These are phyloP conservation scores for Sporothrix brunneoviolacea DNA, from an alignment of 2,329 filamentous ascomycete species.

Conservation along the genomic window DNA sequence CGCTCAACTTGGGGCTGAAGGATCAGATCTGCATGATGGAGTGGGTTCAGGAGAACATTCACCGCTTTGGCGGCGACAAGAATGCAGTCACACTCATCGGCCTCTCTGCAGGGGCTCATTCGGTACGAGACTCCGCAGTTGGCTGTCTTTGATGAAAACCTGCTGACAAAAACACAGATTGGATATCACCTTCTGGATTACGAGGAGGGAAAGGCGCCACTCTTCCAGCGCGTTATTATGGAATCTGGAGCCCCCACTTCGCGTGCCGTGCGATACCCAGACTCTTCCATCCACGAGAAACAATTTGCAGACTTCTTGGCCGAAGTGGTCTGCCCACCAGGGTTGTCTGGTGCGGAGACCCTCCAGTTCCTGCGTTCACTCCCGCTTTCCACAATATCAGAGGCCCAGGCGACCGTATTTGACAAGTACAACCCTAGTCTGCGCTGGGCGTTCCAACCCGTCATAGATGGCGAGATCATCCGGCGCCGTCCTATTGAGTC, in stretches of 20 bases:
- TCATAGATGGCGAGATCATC: constrained; percentile 34
- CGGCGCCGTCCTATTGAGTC: constrained; percentile 23
- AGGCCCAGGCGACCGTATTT: constrained; percentile 30
- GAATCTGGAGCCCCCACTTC: constrained; percentile 35
- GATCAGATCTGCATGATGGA: too few relatives aligned
- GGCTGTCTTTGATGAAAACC: too few relatives aligned
- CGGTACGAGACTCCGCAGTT: too few relatives aligned
- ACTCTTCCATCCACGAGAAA: constrained; percentile 43
- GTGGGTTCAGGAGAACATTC: too few relatives aligned
- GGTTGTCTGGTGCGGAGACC: constrained; percentile 36
- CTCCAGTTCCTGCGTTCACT: constrained; percentile 38
- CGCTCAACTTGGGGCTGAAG: too few relatives aligned
- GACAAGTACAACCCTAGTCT: constrained; percentile 29
- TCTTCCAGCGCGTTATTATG: constrained; percentile 32
- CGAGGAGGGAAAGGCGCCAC: constrained; percentile 29
- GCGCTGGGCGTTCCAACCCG: constrained; percentile 48
- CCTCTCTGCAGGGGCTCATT: too few relatives aligned
- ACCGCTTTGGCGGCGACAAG: too few relatives aligned
- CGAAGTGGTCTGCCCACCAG: constrained; percentile 39
- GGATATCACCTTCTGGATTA: constrained; percentile 47
- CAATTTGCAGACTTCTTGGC: constrained; percentile 41
- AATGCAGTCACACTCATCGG: too few relatives aligned
- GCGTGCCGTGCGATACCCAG: constrained; percentile 31
- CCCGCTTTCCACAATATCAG: constrained; percentile 24
- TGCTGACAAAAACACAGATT: constrained; percentile 32